Evolutionary conservation across 225 moss, liverwort and hornwort species (phyloP).

Genomic region (Takakia lepidozioides): DNA sequence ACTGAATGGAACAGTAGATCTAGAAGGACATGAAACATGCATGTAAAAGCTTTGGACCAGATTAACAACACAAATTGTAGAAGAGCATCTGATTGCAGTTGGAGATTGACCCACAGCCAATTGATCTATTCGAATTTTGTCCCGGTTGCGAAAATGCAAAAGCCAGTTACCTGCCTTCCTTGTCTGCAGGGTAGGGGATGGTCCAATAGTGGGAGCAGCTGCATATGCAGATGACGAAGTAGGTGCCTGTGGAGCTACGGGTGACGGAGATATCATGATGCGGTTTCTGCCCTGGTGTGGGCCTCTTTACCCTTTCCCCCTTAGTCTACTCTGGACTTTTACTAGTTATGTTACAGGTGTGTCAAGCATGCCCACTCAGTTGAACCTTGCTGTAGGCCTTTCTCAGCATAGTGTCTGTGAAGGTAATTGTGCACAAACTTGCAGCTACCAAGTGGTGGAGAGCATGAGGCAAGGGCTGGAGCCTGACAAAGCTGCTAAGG

Average conservation of each 20-base stretch:
- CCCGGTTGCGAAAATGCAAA: no score
- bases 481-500: constrained; percentile 67
- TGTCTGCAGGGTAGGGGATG: constrained; percentile 81
- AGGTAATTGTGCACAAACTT: no score
- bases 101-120: no score
- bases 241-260: constrained; percentile 95
- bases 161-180: background rate
- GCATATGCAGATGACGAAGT: constrained; percentile 96
- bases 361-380: no score
- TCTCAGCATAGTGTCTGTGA: no score
- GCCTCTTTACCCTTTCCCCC: background rate
- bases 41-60: no score
- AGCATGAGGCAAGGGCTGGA: constrained; percentile 88
- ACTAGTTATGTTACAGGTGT: no score
- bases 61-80: background rate
- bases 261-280: constrained; percentile 99
- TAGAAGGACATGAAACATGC: no score
- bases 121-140: no score
- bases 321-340: no score
- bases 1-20: no score
- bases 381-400: no score
- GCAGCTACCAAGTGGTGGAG: constrained; percentile 97
- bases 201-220: constrained; percentile 79
- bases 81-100: background rate
- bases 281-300: constrained; percentile 93